Base-by-base conservation (phyloP, 169 alveolate genomes). In the Plasmodium inui region DNA sequence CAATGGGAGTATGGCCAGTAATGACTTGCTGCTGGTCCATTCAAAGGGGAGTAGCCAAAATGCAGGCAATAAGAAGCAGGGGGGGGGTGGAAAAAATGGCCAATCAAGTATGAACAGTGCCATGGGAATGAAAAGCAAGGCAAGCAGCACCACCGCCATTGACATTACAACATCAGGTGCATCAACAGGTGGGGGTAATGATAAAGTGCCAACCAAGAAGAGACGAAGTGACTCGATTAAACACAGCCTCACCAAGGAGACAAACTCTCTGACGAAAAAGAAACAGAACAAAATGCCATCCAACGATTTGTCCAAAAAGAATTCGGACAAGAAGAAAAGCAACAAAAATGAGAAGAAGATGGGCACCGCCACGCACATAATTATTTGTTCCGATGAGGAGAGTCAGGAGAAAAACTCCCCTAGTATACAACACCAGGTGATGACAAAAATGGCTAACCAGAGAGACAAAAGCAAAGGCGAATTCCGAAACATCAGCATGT, bases 331-430 rank as follows among this genome's bases (percentile, higher is more conserved):
- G 57, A 73, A 71, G 19, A 57, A 76, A 55, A 88, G 41, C 71
- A 39, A 22, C 50, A 55, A 57, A 55, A 76, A 55, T 14, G 88
- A 55, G 9, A 88, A 76, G 50, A 79, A 55, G 74, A 73, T 61
- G 9, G 26, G 57, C 10, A 0, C 28, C 22, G 1, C 82, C 4
- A 44, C 81, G 39, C 92, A 71, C 44, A 83, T 83, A 37, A 22
- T 85, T 72, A 85, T 85, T 28, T 85, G 61, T 10, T 78, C 80
- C 22, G 86, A 88, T 55, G 93, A 88, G 53, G 82, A 70, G 2
- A 22, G 55, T 30, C 82, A 82, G 46, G 71, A 22, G 53, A 34
- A 57, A 30, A 22, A 53, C 10, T 61, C 28, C 37, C 44, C 32
- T 10, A 46, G n/a, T 46, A n/a, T n/a, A 14, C 67, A 78, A 1